Percentiles rank a stretch among this genome's conserved stretches.
phyloP scores from a whole-genome alignment of 2,329 filamentous ascomycete species.

The Botryotinia narcissicola region DNA sequence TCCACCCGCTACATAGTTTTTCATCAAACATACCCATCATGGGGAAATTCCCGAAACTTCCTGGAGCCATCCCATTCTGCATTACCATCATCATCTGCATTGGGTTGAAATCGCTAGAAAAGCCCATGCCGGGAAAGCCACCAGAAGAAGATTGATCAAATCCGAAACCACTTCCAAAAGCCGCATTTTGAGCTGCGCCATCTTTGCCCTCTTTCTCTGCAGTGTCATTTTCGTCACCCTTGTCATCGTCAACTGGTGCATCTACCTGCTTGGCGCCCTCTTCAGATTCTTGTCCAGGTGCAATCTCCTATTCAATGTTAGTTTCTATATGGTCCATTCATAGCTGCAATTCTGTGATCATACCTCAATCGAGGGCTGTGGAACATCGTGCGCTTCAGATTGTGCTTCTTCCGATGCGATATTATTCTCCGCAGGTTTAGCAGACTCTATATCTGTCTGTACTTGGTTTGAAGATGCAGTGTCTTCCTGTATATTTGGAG shows the following conservation, averaged over 20 bases:
- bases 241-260: conserved; percentile 23
- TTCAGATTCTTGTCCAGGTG: conserved; percentile 38
- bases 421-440: conserved; percentile 19
- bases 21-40: conserved; percentile 81
- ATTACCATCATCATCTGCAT: conserved; percentile 78
- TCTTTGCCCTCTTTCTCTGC: conserved; percentile 25
- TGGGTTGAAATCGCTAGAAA: conserved; percentile 64
- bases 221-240: conserved; percentile 21
- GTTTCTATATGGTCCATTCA: conserved; percentile 2
- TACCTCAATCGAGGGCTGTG: conserved; percentile 42
- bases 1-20: not conserved
- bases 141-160: conserved; percentile 42
- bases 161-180: conserved; percentile 42
- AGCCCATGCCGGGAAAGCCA: conserved; percentile 47
- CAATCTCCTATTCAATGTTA: conserved; percentile 36
- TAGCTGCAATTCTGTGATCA: conserved; percentile 1
- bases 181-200: conserved; percentile 24
- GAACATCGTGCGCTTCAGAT: conserved; percentile 39
- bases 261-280: conserved; percentile 27
- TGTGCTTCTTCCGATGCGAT: conserved; percentile 21
- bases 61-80: conserved; percentile 63
- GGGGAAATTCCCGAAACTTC: conserved; percentile 57
- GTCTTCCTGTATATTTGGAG: conserved; percentile 25
- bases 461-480: conserved; percentile 19
- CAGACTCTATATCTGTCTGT: not conserved